Evolutionary conservation across 176 grass and related monocot genomes (phyloP), one percentile per base, ranked within the genome.

Genomic region (Otatea glauca): DNA sequence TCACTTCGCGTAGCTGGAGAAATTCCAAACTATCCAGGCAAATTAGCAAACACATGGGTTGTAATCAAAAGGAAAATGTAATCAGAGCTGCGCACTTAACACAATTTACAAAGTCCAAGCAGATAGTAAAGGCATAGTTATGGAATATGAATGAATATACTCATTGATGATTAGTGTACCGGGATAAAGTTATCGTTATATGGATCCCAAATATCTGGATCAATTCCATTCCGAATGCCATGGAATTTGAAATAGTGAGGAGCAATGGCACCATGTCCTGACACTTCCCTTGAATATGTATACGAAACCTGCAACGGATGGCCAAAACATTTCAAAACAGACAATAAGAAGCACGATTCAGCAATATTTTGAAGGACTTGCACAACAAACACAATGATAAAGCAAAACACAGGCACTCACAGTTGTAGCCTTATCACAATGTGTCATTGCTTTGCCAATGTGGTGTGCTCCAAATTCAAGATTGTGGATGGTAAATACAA

Each of bases 401-500:
- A 61, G 6, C 25, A 68, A 79, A 67, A 65, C 24, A 76, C 7
- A 54, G 49, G 18, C 56, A 95, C 92, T 85, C 69, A 98, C 96
- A 84, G 96, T 98, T 78, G 96, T 95, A 86, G 96, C 96, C 77
- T 95, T 98, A 51, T 94, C 91, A 66, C 93, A 92, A 71, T 75
- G 72, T 49, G 71, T 9, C 93, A 98, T 92, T 79, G 96, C 96
- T 87, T 85, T 93, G 80, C 91, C 70, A 21, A 98, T 98, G 71
- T 98, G 88, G 83, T 95, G 86, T 42, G 86, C 86, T 32, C 96
- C 93, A 65, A 95, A 98, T 87, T 98, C 93, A 85, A 98, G 96
- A 77, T 98, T 98, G 79, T 98, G 96, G 85, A 98, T 95, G 11
- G 93, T 98, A 81, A 98, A 98, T 73, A 98, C 77, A 85, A 95